Conservation (phyloP, 805 yeast genomes). For the Metschnikowia arizonensis region DNA sequence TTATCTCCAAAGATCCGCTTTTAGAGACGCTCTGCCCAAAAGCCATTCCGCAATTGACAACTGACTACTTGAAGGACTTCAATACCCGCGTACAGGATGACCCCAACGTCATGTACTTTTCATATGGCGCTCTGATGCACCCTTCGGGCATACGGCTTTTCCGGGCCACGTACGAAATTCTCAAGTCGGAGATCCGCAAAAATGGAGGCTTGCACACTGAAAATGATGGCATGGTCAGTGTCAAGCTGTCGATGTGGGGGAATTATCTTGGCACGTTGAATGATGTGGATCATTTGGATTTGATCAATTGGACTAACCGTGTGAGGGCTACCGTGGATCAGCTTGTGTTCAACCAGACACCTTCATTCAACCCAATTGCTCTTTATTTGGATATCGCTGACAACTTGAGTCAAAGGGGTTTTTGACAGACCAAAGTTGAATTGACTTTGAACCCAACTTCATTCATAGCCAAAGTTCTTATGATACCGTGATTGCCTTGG, state of each 20-base stretch:
- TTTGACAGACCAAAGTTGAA: slow-evolving; percentile 31
- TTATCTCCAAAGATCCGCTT: slow-evolving; percentile 21
- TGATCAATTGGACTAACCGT: slow-evolving; percentile 76
- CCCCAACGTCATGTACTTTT: slow-evolving; percentile 65
- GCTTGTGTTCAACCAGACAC: slow-evolving; percentile 26
- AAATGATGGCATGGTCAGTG: slow-evolving; percentile 86
- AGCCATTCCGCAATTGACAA: slow-evolving; percentile 63
- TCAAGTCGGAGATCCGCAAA: slow-evolving; percentile 28
- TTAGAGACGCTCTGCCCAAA: slow-evolving; percentile 23
- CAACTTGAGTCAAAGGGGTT: slow-evolving; percentile 54
- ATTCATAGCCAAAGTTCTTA: background rate
- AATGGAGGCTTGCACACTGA: slow-evolving; percentile 40
- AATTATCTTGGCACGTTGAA: slow-evolving; percentile 71
- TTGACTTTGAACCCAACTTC: no score
- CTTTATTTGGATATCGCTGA: slow-evolving; percentile 68
- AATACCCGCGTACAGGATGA: slow-evolving; percentile 51
- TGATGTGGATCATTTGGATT: slow-evolving; percentile 78
- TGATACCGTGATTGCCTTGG: slow-evolving; percentile 33
- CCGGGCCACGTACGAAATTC: slow-evolving; percentile 58
- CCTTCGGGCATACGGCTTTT: slow-evolving; percentile 65
- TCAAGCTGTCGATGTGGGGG: slow-evolving; percentile 80
- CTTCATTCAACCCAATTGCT: slow-evolving; percentile 60
- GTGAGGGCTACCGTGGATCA: slow-evolving; percentile 37
- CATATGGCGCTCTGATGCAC: slow-evolving; percentile 72
- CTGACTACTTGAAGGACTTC: slow-evolving; percentile 48